Base-by-base conservation (phyloP, 2,329 filamentous ascomycete genomes). In the Rhinocladiella similis region DNA sequence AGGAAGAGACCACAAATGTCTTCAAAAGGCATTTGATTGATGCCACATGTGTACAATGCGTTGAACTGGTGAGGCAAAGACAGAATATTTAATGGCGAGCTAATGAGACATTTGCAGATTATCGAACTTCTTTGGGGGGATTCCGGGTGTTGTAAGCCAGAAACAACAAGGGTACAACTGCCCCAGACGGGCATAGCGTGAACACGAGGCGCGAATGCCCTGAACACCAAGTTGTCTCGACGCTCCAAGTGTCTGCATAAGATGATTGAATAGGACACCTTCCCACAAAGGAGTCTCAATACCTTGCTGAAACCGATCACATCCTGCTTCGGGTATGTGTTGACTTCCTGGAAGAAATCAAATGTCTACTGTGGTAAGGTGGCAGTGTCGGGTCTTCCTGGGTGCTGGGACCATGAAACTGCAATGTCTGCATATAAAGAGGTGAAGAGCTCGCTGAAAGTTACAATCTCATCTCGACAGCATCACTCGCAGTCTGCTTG, bases 141-240 rank as follows among this genome's bases (percentile, higher is more conserved):
- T 20, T 13, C 13, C 19, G 18, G 19, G 25, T 27, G 25, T 33
- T 33, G 29, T 25, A 36, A 19, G 27, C 14, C 38, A 18, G 19
- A 38, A 14, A 29, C 14, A 7, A 45, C 53, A 36, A 36, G 53
- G 53, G 42, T 48, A 51, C 22, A 16, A 39, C 22, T 51, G 43
- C 48, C 54, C 22, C 5, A 16, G 47, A 51, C 12, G 12, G 42
- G 43, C 10, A 27, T 29, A 27, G 43, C 22, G 43, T 16, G 10
- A 22, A 22, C 9, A 20, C 5, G 13, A 25, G 13, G 20, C 5
- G 18, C 7, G 13, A 3, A 9, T 45, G 18, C 42, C 20, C 20
- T 5, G 6, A 12, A 10, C 16, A 10, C 42, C 42, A 2, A 19
- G 12, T 7, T 27, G 25, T 27, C 25, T 25, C 14, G 19, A 5